A percentile compares a stretch with the other conserved stretches of the same genome.
Conservation (phyloP, 257 asterid genomes). For the Jacaranda mimosifolia region DNA sequence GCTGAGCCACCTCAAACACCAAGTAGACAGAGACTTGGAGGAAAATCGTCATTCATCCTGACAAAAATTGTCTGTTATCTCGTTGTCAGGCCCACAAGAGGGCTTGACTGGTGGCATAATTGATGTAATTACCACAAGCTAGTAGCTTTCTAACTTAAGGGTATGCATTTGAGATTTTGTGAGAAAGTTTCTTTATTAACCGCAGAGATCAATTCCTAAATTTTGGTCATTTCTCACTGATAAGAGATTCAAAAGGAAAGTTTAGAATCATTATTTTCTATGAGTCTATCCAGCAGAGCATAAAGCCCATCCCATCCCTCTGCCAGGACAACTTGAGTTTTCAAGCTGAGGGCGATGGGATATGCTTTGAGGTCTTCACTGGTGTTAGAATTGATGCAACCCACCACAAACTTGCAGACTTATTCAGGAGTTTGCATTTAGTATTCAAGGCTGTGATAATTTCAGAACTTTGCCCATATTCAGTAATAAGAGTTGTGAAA, state of each 20-base stretch:
- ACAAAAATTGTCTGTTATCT: constrained; percentile 48
- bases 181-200: constrained; percentile 29
- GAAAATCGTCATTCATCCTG: constrained; percentile 38
- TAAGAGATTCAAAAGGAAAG: constrained; percentile 24
- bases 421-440: neutral
- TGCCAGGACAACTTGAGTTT: constrained; percentile 17
- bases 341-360: constrained; percentile 3
- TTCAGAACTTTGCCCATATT: neutral
- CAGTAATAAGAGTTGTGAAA: neutral
- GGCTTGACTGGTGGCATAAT: constrained; percentile 46
- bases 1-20: constrained; percentile 36
- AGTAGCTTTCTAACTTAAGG: constrained; percentile 21
- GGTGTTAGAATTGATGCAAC: constrained; percentile 15
- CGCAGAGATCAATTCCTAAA: constrained; percentile 21
- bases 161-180: constrained; percentile 25
- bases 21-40: constrained; percentile 34
- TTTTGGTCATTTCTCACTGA: constrained; percentile 8
- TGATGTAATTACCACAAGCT: constrained; percentile 42
- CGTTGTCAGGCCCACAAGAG: constrained; percentile 47
- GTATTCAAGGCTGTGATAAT: neutral
- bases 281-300: constrained; percentile 1
- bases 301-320: constrained; percentile 15
- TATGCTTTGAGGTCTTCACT: constrained; percentile 26
- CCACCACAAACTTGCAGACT: constrained; percentile 16
- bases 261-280: neutral